phyloP scores from a whole-genome alignment of 2,329 filamentous ascomycete genomes.

The Arthrinium puccinioides region DNA sequence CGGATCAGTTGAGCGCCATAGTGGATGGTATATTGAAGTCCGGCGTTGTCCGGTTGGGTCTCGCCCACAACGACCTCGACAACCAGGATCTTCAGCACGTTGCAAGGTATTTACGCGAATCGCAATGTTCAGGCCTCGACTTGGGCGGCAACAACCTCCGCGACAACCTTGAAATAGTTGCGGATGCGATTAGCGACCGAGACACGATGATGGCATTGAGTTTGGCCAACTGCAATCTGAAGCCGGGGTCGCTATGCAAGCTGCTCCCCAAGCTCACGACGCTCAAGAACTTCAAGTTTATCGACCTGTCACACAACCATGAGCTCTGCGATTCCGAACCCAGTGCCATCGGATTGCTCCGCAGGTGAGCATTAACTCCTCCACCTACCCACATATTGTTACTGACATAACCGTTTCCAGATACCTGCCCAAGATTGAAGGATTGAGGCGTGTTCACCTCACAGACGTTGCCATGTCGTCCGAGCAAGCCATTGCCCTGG shows the following conservation, averaged over 20 bases:
- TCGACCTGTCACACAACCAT: constrained; percentile 87
- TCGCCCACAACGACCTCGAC: constrained; percentile 76
- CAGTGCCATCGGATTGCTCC: constrained; percentile 66
- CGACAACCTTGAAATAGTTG: constrained; percentile 46
- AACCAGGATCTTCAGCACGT: constrained; percentile 69
- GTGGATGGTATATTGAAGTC: constrained; percentile 78
- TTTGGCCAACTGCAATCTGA: constrained; percentile 77
- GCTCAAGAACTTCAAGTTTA: constrained; percentile 71
- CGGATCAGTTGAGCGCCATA: constrained; percentile 64
- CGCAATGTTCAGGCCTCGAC: constrained; percentile 81
- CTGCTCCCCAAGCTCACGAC: constrained; percentile 67
- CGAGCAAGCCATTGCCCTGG: constrained; percentile 83
- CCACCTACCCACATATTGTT: constrained; percentile 8
- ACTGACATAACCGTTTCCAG: constrained; percentile 24
- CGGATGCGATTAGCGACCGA: constrained; percentile 42
- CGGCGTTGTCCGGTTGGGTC: constrained; percentile 69
- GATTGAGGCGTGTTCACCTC: constrained; percentile 79
- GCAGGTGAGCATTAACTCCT: constrained; percentile 49
- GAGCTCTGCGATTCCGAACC: constrained; percentile 67
- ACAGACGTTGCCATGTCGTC: constrained; percentile 76
- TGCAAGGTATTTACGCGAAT: constrained; percentile 65
- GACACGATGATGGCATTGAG: constrained; percentile 70
- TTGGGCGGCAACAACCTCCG: constrained; percentile 74
- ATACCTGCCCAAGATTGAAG: constrained; percentile 70
- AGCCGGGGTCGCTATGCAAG: constrained; percentile 62